Base-by-base conservation (phyloP, 1,284 basidiomycete species). In the Pseudomicrostroma phylloplanum region DNA sequence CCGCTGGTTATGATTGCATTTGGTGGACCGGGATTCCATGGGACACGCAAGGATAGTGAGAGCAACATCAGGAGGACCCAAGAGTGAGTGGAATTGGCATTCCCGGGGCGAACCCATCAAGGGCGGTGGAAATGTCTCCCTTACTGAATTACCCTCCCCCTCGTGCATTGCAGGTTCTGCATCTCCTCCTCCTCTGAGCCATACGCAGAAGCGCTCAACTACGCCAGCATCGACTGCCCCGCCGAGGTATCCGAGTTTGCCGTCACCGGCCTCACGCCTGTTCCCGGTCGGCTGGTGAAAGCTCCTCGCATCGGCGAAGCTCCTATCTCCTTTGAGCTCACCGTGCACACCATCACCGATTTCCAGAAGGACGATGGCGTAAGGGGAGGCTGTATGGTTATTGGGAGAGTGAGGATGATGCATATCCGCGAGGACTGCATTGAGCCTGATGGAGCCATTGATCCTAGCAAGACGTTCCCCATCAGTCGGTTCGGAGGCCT, bases 1-100 rank as follows among this genome's bases (percentile, higher is more conserved):
- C 64, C 72, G 0, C 66, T 73, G 61, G 71, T 72, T 12, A 72
- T 72, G 70, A 59, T 74, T 55, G 67, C 65, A 1, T 74, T 74
- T 30, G 70, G 70, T 2, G 72, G 72, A 4, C 49, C 55, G 6
- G 62, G 68, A 39, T 48, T n/a, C 12, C 30, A 36, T 36, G 51
- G 64, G 9, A 58, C 64, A 21, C 62, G 69, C 40, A 74, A 74
- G 63, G 72, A 74, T 40, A 68, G 63, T 55, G 71, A 73, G 48
- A 58, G 59, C 58, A 71, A 73, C 59, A 70, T 73, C 58, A 62
- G 65, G 58, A 58, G 64, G 1, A 61, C 64, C 40, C 57, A 68
- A 25, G 66, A 69, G 61, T 63, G 48, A 51, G 61, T 63, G 23
- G 2, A 17, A 36, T 4, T 13, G 25, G 30, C 9, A n/a, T 4